Evolutionary conservation across 306 rosid species (phyloP), one percentile per base, ranked within the genome.

Genomic region (Erythrophleum fordii): DNA sequence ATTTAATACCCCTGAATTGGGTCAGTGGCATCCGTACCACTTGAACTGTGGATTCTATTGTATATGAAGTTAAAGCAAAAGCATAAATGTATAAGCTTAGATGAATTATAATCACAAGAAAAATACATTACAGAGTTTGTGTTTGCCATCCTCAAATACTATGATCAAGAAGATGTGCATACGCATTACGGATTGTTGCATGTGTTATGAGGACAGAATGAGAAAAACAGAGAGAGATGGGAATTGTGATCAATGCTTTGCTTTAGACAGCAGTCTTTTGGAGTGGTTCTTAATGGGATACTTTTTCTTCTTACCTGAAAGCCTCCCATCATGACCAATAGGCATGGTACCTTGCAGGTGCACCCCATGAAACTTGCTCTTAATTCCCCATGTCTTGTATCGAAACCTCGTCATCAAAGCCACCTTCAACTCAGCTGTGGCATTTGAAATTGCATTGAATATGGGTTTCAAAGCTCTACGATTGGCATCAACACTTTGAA

Each of bases 361-460:
- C 74, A 83, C 46, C 55, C 79, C 79, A 17, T 78, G 88, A 52
- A 56, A 87, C 84, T 83, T 85, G 81, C 89, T 87, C 86, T 44
- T 87, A 42, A 83, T 74, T 22, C 92, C 92, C 89, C 83, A 85
- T 42, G 88, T 89, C 82, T 79, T 87, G 83, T 78, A 87, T 9
- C 58, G 77, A 42, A 87, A 6, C 74, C 77, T 69, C 28, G 88
- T 83, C 35, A 14, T 34, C 31, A 89, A 34, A 53, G 76, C 72
- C 45, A 66, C 89, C 83, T 76, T 81, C 75, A 89, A 58, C 77
- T 83, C 89, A 2, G 81, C 80, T 11, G 87, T 89, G 84, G 86
- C 83, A 31, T 89, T 79, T 6, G 66, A 66, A 17, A 78, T 78
- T 35, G 87, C 86, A 10, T 83, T 78, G 70, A 46, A 5, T 68